Evolutionary conservation across 352 stramenopile species (phyloP).

Genomic region (Saprolegnia diclina): DNA sequence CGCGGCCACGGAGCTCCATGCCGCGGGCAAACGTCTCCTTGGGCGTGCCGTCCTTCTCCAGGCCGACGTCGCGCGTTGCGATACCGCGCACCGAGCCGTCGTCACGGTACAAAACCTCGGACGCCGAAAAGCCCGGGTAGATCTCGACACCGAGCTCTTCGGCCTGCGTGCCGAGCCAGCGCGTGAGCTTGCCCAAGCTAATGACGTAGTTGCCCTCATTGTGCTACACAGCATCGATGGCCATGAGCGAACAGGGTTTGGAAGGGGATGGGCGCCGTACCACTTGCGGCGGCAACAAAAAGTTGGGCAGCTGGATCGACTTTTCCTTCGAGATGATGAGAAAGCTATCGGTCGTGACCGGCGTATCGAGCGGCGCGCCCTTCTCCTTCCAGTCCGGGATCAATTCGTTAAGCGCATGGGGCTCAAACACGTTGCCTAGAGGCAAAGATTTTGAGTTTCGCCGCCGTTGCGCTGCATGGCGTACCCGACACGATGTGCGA

Average conservation of each 20-base stretch:
- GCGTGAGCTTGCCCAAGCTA: slow-evolving; percentile 93
- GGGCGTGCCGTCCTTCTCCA: slow-evolving; percentile 92
- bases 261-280: slow-evolving; percentile 30
- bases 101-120: slow-evolving; percentile 85
- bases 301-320: slow-evolving; percentile 83
- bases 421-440: slow-evolving; percentile 97
- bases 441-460: neutral
- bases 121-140: slow-evolving; percentile 97
- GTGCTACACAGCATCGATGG: slow-evolving; percentile 56
- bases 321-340: slow-evolving; percentile 87
- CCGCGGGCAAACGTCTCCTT: slow-evolving; percentile 97
- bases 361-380: slow-evolving; percentile 85
- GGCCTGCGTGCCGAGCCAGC: slow-evolving; percentile 94
- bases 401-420: slow-evolving; percentile 93
- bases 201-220: slow-evolving; percentile 99
- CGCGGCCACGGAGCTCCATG: slow-evolving; percentile 93
- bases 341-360: slow-evolving; percentile 93
- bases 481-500: slow-evolving; percentile 96
- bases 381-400: slow-evolving; percentile 93
- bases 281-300: slow-evolving; percentile 91
- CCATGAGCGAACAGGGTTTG: neutral
- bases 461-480: neutral
- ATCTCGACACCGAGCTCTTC: slow-evolving; percentile 99
- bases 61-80: slow-evolving; percentile 97
- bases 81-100: slow-evolving; percentile 89